Conservation (phyloP, 345 rosid genomes). For the Brassica rapa region DNA sequence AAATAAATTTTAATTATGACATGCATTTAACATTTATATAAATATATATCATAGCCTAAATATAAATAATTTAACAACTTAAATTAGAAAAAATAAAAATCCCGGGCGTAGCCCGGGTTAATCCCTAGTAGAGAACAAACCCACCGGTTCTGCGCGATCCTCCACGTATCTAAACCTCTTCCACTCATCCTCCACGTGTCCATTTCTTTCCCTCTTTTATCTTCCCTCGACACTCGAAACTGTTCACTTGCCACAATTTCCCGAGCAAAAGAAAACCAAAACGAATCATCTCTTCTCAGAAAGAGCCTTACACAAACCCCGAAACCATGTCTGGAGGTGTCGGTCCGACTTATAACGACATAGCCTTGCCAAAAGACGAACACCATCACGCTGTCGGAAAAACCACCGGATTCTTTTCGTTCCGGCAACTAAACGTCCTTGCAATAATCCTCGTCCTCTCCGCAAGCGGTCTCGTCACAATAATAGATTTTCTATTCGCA, state of each 20-base stretch:
- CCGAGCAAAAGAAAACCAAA: background rate
- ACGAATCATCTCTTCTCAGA: background rate
- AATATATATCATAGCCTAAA: too few species aligned
- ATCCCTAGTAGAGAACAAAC: conserved; percentile 23
- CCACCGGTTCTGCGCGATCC: background rate
- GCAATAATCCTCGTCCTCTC: conserved; percentile 58
- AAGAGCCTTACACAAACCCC: background rate
- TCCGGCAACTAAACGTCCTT: conserved; percentile 66
- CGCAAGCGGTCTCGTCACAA: conserved; percentile 69
- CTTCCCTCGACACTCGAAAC: conserved; percentile 1
- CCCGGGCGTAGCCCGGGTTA: too few species aligned
- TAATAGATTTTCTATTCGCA: conserved; percentile 58
- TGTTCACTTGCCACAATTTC: conserved; percentile 1
- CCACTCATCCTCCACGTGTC: conserved; percentile 34
- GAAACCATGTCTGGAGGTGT: conserved; percentile 76
- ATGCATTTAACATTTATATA: too few species aligned
- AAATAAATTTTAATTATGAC: too few species aligned
- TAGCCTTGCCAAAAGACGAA: conserved; percentile 54
- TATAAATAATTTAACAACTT: too few species aligned
- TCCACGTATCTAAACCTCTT: conserved; percentile 37
- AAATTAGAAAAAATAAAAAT: too few species aligned
- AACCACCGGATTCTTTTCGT: conserved; percentile 42
- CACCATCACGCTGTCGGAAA: conserved; percentile 27
- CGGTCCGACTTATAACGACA: conserved; percentile 61
- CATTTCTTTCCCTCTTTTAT: conserved; percentile 9